Evolutionary conservation across 345 rosid genomes (phyloP), one percentile per base, ranked within the genome.

Genomic region (Citrus sp.): DNA sequence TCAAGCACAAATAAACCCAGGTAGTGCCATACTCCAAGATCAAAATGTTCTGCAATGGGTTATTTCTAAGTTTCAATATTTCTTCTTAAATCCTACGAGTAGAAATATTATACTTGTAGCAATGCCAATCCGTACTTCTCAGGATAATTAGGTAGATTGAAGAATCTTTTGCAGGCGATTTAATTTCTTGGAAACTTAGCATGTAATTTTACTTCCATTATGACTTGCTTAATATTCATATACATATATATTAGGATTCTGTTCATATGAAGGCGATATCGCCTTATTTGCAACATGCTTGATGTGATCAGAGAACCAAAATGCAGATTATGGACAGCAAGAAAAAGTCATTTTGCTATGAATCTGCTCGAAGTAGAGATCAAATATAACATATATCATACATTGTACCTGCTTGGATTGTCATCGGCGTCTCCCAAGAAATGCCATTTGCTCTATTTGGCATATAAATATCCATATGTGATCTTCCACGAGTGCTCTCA

Each of bases 21-120:
- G 4, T 49, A 54, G 62, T 67, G 40, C 75, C 77, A 28, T 51
- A 82, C 69, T 54, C 67, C 70, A 70, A 64, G 51, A 62, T 62
- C 51, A 42, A 71, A 42, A 32, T 13, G n/a, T n/a, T 77, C 61
- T 71, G 46, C 65, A 54, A 32, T 25, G 34, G 10, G 21, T 6
- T 21, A 24, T 28, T 72, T 63, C 38, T 30, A 18, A 2, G n/a
- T 6, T 13, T 51, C 56, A 51, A 16, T 42, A 12, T 42, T 42
- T 42, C 51, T 46, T 46, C 51, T 46, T 46, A 46, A 46, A 46
- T 46, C 51, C 58, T 54, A 18, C 6, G 58, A 54, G 58, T 1
- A 54, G 58, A 54, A 54, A 19, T 13, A 13, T 54, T 18, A 19
- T 4, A 54, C 7, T 18, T 18, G 22, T 18, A 54, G 58, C 58